Percentiles rank a stretch among this genome's conserved stretches.
Evolutionary conservation across 2,329 filamentous ascomycete species (phyloP).

Genomic region (Ophiocordyceps sinensis): DNA sequence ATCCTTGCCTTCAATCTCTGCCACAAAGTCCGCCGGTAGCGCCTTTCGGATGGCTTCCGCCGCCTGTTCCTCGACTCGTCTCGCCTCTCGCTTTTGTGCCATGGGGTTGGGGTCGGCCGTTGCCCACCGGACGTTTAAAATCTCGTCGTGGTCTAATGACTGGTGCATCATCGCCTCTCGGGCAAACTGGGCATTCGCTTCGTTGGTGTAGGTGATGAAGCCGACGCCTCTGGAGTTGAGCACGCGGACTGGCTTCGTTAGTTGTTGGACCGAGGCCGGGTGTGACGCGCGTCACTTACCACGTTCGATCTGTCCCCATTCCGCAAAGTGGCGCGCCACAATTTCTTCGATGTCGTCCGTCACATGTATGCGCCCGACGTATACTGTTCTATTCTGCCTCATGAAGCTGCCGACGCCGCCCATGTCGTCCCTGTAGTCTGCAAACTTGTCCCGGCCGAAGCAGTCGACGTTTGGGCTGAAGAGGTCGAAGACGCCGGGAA

Average conservation of each 20-base stretch:
- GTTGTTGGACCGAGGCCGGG: neutral
- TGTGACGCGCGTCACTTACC: constrained; percentile 21
- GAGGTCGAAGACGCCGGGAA: constrained; percentile 75
- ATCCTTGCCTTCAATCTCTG: constrained; percentile 85
- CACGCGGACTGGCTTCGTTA: constrained; percentile 45
- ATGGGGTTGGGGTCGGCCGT: constrained; percentile 93
- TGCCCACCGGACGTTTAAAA: constrained; percentile 93
- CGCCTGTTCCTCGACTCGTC: constrained; percentile 85
- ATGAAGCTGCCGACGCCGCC: constrained; percentile 89
- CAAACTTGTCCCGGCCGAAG: constrained; percentile 77
- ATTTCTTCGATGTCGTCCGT: constrained; percentile 96
- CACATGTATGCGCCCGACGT: constrained; percentile 86
- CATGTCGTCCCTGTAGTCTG: constrained; percentile 94
- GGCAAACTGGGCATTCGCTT: constrained; percentile 79
- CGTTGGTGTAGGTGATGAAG: constrained; percentile 88
- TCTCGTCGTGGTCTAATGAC: constrained; percentile 76
- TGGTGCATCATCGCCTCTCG: constrained; percentile 96
- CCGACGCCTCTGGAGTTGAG: constrained; percentile 81
- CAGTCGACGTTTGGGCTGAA: constrained; percentile 93
- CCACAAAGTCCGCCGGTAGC: constrained; percentile 77
- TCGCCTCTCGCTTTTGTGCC: constrained; percentile 81
- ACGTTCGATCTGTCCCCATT: constrained; percentile 90
- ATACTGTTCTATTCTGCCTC: constrained; percentile 86
- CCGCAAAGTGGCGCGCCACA: constrained; percentile 84
- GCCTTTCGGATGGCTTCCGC: constrained; percentile 84